Conservation (phyloP, 305 asterid genomes). For the Fraxinus velutina region DNA sequence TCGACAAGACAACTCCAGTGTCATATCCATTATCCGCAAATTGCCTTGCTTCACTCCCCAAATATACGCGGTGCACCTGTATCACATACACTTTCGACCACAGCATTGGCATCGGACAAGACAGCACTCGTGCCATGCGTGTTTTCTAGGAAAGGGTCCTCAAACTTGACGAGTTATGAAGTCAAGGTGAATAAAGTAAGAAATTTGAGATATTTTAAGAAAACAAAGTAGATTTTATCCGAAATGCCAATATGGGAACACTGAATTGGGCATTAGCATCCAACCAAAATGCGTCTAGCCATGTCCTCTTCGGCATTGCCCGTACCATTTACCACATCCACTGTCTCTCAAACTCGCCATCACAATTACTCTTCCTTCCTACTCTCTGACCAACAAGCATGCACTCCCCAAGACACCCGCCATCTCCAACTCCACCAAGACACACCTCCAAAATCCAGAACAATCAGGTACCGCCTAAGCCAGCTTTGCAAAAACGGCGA, state of each 20-base stretch:
- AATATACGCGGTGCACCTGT: too few species aligned
- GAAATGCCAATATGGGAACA: background rate
- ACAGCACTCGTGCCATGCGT: too few species aligned
- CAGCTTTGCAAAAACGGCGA: constrained; percentile 50
- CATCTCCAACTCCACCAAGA: constrained; percentile 12
- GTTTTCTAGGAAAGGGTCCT: too few species aligned
- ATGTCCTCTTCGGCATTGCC: constrained; percentile 41
- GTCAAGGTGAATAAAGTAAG: background rate
- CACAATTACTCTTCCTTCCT: constrained; percentile 25
- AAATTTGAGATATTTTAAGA: background rate
- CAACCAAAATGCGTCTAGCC: constrained; percentile 30
- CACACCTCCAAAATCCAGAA: constrained; percentile 37
- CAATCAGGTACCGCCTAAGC: constrained; percentile 54
- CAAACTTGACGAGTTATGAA: too few species aligned
- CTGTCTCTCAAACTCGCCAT: constrained; percentile 37
- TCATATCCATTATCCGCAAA: too few species aligned
- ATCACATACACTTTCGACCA: too few species aligned
- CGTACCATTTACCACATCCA: constrained; percentile 35
- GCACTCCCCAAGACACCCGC: constrained; percentile 22
- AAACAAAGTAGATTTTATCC: background rate
- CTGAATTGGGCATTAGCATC: background rate
- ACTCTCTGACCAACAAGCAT: constrained; percentile 21
- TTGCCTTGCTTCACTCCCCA: too few species aligned
- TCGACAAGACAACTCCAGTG: too few species aligned
- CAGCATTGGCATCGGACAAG: too few species aligned